Evolutionary conservation across 2,329 filamentous ascomycete genomes (phyloP), one percentile per base, ranked within the genome.

Genomic region (Sporothrix phasma): DNA sequence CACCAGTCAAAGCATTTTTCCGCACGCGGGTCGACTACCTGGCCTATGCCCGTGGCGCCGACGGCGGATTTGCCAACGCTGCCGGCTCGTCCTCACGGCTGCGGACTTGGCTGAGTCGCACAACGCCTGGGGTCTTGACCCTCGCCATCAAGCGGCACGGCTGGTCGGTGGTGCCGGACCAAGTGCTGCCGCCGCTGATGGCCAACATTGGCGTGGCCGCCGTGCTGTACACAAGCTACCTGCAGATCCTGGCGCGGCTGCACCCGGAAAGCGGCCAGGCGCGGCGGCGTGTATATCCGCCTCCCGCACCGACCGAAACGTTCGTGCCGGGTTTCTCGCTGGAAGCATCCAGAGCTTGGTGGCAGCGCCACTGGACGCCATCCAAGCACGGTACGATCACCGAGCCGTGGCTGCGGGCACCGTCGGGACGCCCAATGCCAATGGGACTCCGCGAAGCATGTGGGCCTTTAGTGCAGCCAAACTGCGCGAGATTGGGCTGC

Each of bases 1-100:
- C 91, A 0, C 92, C 92, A 0, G 89, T 92, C 62, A 96, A 96
- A 76, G 89, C 92, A 17, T 97, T 97, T 73, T 96, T 97, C 76
- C 85, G 90, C 66, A 92, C 90, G 1, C 81, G 92, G 65, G 91
- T 97, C 68, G 92, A 97, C 78, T 96, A 92, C 69, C 79, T 85
- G 19, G 82, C 82, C 1, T 85, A 84, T 66, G 83, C 82, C 2
- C 78, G 83, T 31, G 78, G 73, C 17, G 72, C 84, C 3, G 41
- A 65, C 47, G 65, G 65, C 26, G 58, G 17, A 31, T 45, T 61
- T 7, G 54, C 34, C 17, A 34, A 31, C 39, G 15, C 15, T 58
- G 29, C n/a, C 19, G 37, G 24, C 24, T 11, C 39, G 15, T 22
- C 70, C 2, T 70, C 73, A 3, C 78, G 78, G 67, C 70, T 79